These are phyloP conservation scores for Colletotrichum sp. DNA, from an alignment of 2,329 filamentous ascomycete species.

Conservation along the genomic window DNA sequence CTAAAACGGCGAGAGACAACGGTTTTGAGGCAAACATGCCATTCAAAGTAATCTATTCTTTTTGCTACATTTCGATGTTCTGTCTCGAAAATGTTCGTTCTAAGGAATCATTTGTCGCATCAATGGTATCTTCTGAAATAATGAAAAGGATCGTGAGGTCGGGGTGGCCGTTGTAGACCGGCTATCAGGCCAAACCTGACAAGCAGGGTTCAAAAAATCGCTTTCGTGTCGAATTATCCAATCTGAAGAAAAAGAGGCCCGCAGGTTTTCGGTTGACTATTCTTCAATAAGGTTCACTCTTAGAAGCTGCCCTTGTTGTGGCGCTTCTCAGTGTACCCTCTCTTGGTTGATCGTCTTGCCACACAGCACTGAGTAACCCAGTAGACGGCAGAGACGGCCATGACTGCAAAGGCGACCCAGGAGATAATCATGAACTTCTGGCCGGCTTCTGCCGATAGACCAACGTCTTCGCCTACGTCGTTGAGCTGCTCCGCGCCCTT, in stretches of 20 bases:
- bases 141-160: not conserved
- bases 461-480: slow-evolving; percentile 46
- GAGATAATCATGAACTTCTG: slow-evolving; percentile 48
- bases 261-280: not conserved
- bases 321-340: slow-evolving; percentile 13
- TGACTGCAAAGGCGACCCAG: slow-evolving; percentile 53
- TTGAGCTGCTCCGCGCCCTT: slow-evolving; percentile 48
- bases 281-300: not conserved
- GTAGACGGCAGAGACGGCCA: slow-evolving; percentile 43
- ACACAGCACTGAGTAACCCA: slow-evolving; percentile 43
- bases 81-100: not conserved
- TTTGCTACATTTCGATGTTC: not conserved
- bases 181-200: not conserved
- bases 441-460: slow-evolving; percentile 48
- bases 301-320: slow-evolving; percentile 32
- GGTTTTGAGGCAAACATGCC: not conserved
- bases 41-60: not conserved
- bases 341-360: slow-evolving; percentile 31
- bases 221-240: not conserved
- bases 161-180: not conserved
- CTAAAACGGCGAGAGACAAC: not conserved
- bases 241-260: not conserved
- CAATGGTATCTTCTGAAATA: slow-evolving; percentile 8
- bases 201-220: not conserved
- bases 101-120: not conserved